Evolutionary conservation across 495 filamentous ascomycete genomes (phyloP).

Genomic region (Aspergillus wentii): DNA sequence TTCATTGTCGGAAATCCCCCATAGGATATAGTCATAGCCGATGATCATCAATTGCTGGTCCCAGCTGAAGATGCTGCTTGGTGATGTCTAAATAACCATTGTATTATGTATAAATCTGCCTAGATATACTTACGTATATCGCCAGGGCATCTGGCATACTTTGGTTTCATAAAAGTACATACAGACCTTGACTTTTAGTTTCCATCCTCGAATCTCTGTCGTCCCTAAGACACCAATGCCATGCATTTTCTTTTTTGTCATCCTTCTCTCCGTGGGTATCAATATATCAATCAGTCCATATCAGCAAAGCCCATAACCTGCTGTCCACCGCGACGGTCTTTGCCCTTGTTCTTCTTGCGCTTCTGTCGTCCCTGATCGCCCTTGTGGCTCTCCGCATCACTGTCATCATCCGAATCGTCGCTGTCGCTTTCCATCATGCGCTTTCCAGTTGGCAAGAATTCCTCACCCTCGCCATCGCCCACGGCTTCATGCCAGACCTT

Average conservation of each 20-base stretch:
- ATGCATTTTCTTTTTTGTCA: constrained; percentile 7
- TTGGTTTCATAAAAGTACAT: neutral
- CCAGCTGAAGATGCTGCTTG: no score
- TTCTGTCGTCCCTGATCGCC: constrained; percentile 47
- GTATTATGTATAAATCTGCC: neutral
- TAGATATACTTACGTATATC: neutral
- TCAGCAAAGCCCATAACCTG: constrained; percentile 62
- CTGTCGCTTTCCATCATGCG: constrained; percentile 34
- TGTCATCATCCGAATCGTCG: constrained; percentile 39
- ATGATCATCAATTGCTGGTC: no score
- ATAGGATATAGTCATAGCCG: no score
- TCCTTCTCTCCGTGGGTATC: constrained; percentile 20
- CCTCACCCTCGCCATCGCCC: constrained; percentile 29
- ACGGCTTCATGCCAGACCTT: constrained; percentile 77
- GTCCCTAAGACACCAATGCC: constrained; percentile 8
- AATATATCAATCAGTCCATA: constrained; percentile 46
- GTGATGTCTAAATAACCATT: no score
- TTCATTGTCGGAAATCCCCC: no score
- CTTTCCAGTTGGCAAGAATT: constrained; percentile 29
- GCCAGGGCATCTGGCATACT: neutral
- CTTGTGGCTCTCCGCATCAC: constrained; percentile 28
- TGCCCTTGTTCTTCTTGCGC: constrained; percentile 54
- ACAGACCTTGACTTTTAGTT: no score
- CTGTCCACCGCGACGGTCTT: constrained; percentile 45
- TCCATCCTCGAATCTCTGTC: no score